Base-by-base conservation (phyloP, 192 early-diverging fungal genomes). In the Dissophora globulifera region DNA sequence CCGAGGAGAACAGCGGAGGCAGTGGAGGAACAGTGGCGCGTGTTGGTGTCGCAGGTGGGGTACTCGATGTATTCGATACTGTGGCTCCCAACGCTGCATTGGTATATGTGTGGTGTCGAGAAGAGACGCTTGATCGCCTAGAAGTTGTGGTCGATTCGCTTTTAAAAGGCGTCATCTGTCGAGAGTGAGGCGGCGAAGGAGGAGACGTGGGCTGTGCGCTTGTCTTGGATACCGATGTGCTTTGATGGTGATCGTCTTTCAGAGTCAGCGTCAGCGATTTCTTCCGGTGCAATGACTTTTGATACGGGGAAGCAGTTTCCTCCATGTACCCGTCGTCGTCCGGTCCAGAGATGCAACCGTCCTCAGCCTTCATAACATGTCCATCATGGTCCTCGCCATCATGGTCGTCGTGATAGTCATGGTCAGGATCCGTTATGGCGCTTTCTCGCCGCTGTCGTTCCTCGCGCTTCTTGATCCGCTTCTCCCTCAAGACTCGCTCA, bases 31-130 rank as follows among this genome's bases (percentile, higher is more conserved):
- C 3, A 6, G 33, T 38, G 9, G 50, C 25, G 23, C 50, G 30
- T 35, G 61, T 63, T 3, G 65, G 65, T 35, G 65, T 67, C 1
- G 65, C 31, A 30, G 65, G 65, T n/a, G 65, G 65, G 2, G 65
- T 67, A 26, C 65, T 58, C 3, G 65, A 57, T 3, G 25, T 29
- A 15, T 48, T 33, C 17, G 65, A 43, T 58, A 19, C 54, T 6
- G n/a, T n/a, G n/a, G n/a, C n/a, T n/a, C n/a, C n/a, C n/a, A 10
- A 46, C 12, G 54, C 20, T n/a, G 23, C 35, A 15, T 0, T 55
- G 42, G 42, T 22, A 33, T 45, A 46, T 30, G 29, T 35, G 38
- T 25, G 16, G 13, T 3, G 27, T 23, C 20, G 62, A 53, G 33
- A 47, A 1, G 57, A 59, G 23, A 59, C 9, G 22, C 57, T 59